Evolutionary conservation across 345 rosid species (phyloP).

Genomic region (Linum tenue): DNA sequence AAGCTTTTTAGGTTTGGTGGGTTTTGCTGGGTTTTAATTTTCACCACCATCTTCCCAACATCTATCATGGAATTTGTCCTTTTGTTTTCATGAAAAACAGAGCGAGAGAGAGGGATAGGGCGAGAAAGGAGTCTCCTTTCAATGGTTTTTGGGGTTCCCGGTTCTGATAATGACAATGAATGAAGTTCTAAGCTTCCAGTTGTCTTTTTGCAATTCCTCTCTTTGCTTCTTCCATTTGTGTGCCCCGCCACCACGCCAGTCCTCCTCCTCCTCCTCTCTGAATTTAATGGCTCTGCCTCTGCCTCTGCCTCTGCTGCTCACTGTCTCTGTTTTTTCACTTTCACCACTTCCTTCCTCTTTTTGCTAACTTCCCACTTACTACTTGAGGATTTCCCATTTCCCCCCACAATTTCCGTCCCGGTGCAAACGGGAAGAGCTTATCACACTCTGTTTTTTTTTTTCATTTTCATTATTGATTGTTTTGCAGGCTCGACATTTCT

Average conservation of each 20-base stretch:
- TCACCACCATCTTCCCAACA: not conserved
- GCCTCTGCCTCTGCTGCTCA: not conserved
- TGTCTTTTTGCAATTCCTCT: not conserved
- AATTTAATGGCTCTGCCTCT: not conserved
- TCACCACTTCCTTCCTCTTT: conserved; percentile 19
- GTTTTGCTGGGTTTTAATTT: too few species aligned
- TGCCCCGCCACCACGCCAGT: too few species aligned
- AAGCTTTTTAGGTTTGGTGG: too few species aligned
- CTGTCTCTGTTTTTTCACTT: not conserved
- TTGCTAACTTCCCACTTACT: conserved; percentile 37
- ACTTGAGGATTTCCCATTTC: conserved; percentile 21
- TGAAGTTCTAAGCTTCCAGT: not conserved
- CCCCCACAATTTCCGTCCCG: conserved; percentile 1
- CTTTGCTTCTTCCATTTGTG: too few species aligned
- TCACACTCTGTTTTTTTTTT: not conserved
- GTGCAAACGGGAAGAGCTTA: conserved; percentile 2
- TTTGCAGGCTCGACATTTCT: conserved; percentile 35
- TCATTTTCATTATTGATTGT: not conserved
- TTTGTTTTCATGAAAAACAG: not conserved
- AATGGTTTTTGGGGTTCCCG: not conserved
- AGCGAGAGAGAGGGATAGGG: not conserved
- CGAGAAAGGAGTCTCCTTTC: too few species aligned
- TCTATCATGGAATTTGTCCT: not conserved
- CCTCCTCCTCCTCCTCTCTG: not conserved
- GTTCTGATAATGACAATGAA: not conserved